phyloP scores from a whole-genome alignment of 139 green algal species.

The Zygnema cylindricum region DNA sequence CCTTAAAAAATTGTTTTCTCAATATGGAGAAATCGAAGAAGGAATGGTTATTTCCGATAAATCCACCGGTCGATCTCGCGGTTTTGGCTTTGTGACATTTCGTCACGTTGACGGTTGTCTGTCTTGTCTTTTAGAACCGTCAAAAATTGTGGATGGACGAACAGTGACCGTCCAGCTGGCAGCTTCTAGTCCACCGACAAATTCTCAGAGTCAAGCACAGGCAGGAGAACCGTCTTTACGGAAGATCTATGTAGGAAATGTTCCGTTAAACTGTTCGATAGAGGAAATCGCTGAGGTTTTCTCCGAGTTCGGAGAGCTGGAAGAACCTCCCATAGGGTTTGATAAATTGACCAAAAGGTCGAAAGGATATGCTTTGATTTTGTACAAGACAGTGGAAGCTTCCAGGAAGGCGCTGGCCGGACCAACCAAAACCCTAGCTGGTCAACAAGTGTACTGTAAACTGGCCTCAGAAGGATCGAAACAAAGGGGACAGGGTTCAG shows the following conservation, averaged over 20 bases:
- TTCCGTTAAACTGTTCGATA: background rate
- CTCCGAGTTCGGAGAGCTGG: constrained; percentile 14
- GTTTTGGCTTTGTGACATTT: constrained; percentile 33
- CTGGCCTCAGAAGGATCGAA: background rate
- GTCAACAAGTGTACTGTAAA: constrained; percentile 34
- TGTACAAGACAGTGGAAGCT: constrained; percentile 36
- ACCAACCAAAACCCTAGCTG: constrained; percentile 10
- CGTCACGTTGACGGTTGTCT: background rate
- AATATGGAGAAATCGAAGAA: constrained; percentile 15
- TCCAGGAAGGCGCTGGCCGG: background rate
- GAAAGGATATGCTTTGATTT: constrained; percentile 24
- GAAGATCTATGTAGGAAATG: constrained; percentile 36
- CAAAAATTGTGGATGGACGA: constrained; percentile 14
- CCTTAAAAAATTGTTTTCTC: background rate
- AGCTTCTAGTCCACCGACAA: background rate
- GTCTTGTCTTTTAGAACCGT: background rate
- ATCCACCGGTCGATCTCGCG: background rate
- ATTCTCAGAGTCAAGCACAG: background rate
- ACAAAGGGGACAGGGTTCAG: background rate
- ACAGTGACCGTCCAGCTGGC: constrained; percentile 26
- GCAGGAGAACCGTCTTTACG: background rate
- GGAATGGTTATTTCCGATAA: constrained; percentile 29
- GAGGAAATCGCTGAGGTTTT: constrained; percentile 12
- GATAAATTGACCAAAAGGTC: constrained; percentile 22
- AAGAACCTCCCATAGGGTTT: constrained; percentile 36